Base-by-base conservation (phyloP, 164 flowering plant genomes). In the Tetrastigma voinierianum region DNA sequence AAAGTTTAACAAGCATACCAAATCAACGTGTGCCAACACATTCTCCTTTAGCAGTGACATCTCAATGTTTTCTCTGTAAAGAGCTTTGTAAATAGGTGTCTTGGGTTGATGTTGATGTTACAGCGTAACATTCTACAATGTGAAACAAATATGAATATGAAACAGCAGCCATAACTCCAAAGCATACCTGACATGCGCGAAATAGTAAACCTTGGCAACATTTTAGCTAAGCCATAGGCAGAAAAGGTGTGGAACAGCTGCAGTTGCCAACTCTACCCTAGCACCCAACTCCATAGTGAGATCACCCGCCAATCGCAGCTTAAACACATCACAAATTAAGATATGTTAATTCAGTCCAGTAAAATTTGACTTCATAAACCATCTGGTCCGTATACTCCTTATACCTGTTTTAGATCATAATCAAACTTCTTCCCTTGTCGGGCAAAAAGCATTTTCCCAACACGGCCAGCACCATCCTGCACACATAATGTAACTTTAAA, bases 381-480 rank as follows among this genome's bases (percentile, higher is more conserved):
- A 54, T 10, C 16, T 10, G 58, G 9, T n/a, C n/a, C 11, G 25
- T 12, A 23, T 46, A 46, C 11, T 25, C 48, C 20, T 49, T 57
- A 25, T 76, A 93, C 99, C 89, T 93, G 99, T 73, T 96, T 96
- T 46, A 96, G 81, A 80, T 96, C 99, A 81, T 85, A 89, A 75
- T 96, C 99, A 82, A 96, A 96, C 73, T 96, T 96, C 84, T 85
- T 93, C 62, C 99, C 99, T 80, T 96, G 98, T 44, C 96, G 83
- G 18, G 99, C 78, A 78, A 86, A 96, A 60, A 96, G 83, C 98
- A 96, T 92, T 76, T 96, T 96, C 18, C 99, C 99, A 67, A 96
- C 85, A 59, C 98, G 95, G 46, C 99, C 99, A 68, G 99, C 98
- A 68, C 99, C 99, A 85, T 96, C 99, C 99, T 95, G 65, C 47